These are phyloP conservation scores for Paramecium primaurelia DNA, from an alignment of 73 alveolate species.

Conservation along the genomic window DNA sequence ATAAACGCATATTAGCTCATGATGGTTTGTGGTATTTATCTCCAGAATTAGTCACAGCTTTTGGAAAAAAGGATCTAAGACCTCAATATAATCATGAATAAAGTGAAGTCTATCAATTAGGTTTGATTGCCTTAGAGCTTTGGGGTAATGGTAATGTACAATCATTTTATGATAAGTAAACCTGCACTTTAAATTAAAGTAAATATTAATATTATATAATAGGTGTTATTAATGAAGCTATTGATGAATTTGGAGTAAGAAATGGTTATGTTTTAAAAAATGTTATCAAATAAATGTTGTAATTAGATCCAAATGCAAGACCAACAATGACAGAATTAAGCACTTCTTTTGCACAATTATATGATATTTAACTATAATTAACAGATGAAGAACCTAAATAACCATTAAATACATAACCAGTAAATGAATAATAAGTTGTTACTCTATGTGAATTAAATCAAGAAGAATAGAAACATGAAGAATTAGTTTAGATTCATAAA, in stretches of 20 bases:
- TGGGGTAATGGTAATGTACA: not conserved
- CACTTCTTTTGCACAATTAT: not conserved
- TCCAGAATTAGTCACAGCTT: not conserved
- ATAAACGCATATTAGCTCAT: not conserved
- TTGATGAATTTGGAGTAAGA: constrained; percentile 5
- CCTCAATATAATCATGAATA: constrained; percentile 12
- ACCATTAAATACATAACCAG: not conserved
- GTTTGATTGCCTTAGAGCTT: not conserved
- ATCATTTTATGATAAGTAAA: not conserved
- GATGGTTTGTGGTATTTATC: constrained; percentile 21
- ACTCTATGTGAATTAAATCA: not conserved
- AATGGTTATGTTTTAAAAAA: not conserved
- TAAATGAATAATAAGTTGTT: not conserved
- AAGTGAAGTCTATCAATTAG: constrained; percentile 21
- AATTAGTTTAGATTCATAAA: not conserved
- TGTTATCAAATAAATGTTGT: constrained; percentile 1
- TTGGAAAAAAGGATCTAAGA: constrained; percentile 1
- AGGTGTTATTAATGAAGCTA: not conserved
- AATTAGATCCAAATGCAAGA: constrained; percentile 22
- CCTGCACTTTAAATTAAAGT: not conserved
- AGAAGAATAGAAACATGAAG: not conserved
- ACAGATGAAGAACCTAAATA: not conserved
- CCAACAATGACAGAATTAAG: constrained; percentile 25
- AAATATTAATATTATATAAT: not conserved
- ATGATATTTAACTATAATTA: not conserved